Base-by-base conservation (phyloP, 208 protist species). In the Porcisia hertigi region DNA sequence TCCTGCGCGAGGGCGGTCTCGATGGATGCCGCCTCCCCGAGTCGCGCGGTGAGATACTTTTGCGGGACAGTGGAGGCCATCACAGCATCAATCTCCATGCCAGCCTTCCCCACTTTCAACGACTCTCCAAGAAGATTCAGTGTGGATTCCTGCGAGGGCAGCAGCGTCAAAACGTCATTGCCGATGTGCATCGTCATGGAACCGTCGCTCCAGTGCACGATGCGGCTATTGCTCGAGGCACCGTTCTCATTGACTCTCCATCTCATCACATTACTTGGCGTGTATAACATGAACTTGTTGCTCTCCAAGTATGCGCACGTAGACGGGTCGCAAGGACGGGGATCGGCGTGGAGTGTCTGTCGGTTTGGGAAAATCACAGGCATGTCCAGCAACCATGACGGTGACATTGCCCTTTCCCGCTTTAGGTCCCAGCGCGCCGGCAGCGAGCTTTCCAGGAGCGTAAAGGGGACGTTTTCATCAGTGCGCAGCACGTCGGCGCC, bases 141-240 rank as follows among this genome's bases (percentile, higher is more conserved):
- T 25, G 86, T 74, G n/a, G 85, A 66, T 47, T 86, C 85, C 69
- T 87, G 86, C 54, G 88, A 91, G 8, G 76, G 76, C 18, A 86
- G 66, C 39, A 97, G 78, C 20, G 73, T 81, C 73, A 90, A 83
- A 2, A 89, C 71, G 80, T 97, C 93, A 53, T 65, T 81, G 55
- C 93, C 93, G 55, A 97, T 87, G 82, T 96, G 91, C 67, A 97
- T 59, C 34, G 93, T 96, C 25, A 88, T 74, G 58, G 83, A 90
- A 53, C 90, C 91, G 69, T 97, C 93, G 65, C 87, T 93, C 92
- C 93, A 97, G 36, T 88, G 86, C 43, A 97, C 89, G 23, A 97
- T 63, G 62, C 93, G 89, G 6, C 85, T 67, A 81, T 97, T 97
- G 76, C 88, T 96, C 6, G 79, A 80, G 36, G 55, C 66, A 18